A percentile compares a stretch with the other conserved stretches of the same genome.
These are phyloP conservation scores for Solanum etuberosum DNA, from an alignment of 257 asterid genomes.

Conservation along the genomic window DNA sequence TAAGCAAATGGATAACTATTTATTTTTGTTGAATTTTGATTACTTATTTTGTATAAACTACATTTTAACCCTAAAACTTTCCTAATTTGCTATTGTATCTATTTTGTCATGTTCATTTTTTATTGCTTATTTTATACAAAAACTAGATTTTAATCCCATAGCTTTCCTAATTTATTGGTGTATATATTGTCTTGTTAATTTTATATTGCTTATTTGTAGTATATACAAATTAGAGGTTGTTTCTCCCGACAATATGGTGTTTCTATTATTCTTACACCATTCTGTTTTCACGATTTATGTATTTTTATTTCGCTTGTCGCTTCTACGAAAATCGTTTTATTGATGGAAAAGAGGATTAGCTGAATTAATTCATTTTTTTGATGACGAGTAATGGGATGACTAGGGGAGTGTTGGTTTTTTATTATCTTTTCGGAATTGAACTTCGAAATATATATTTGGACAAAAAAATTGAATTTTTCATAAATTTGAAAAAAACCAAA, in stretches of 20 bases:
- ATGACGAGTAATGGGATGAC: background rate
- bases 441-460: background rate
- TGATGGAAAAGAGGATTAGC: background rate
- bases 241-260: rapidly evolving
- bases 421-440: too few relatives aligned
- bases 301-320: background rate
- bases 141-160: background rate
- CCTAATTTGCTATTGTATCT: background rate
- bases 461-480: background rate
- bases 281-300: rapidly evolving
- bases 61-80: background rate
- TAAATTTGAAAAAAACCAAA: too few relatives aligned
- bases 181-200: background rate
- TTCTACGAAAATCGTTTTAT: too few relatives aligned
- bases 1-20: background rate
- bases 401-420: too few relatives aligned
- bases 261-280: too few relatives aligned
- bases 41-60: background rate
- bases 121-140: background rate
- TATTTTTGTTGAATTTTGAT: background rate
- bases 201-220: background rate
- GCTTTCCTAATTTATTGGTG: background rate
- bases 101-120: background rate
- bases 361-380: too few relatives aligned
- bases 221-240: too few relatives aligned